Percentiles rank a stretch among this genome's conserved stretches.
phyloP scores from a whole-genome alignment of 768 basidiomycete genomes.

The Candolleomyces eurysporus region DNA sequence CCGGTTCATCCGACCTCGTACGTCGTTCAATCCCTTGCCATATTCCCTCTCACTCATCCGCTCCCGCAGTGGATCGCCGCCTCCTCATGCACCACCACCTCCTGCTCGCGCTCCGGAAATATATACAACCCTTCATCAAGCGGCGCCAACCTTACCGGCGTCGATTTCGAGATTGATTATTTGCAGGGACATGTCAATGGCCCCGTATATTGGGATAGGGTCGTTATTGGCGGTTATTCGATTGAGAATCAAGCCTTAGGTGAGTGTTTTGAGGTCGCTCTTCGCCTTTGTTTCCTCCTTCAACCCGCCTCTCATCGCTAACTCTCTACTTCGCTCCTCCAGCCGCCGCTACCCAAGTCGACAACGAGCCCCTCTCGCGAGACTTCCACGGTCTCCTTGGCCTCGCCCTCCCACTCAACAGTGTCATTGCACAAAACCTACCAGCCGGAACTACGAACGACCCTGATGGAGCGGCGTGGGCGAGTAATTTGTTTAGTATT shows the following conservation, averaged over 20 bases:
- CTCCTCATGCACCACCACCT: constrained; percentile 53
- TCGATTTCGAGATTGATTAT: constrained; percentile 52
- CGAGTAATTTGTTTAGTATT: constrained; percentile 72
- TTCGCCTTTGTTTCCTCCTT: too few species aligned
- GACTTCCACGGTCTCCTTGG: constrained; percentile 70
- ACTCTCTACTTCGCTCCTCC: constrained; percentile 27
- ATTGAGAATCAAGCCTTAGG: constrained; percentile 71
- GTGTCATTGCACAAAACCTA: constrained; percentile 53
- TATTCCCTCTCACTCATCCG: neutral
- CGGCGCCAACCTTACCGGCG: constrained; percentile 39
- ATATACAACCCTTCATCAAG: constrained; percentile 54
- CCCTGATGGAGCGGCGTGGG: constrained; percentile 64
- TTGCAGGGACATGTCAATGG: constrained; percentile 59
- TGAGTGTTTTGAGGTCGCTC: constrained; percentile 27
- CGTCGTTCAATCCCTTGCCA: constrained; percentile 20
- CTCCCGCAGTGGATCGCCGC: constrained; percentile 69
- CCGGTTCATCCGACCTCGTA: constrained; percentile 80
- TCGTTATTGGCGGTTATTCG: constrained; percentile 61
- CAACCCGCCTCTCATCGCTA: neutral
- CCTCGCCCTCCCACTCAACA: constrained; percentile 71
- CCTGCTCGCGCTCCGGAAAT: constrained; percentile 46
- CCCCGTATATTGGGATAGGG: constrained; percentile 66
- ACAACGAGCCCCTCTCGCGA: constrained; percentile 53
- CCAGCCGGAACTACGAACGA: constrained; percentile 45
- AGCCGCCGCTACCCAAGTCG: constrained; percentile 52